Base-by-base conservation (phyloP, 2,329 filamentous ascomycete genomes). In the Myriosclerotinia scirpicola region DNA sequence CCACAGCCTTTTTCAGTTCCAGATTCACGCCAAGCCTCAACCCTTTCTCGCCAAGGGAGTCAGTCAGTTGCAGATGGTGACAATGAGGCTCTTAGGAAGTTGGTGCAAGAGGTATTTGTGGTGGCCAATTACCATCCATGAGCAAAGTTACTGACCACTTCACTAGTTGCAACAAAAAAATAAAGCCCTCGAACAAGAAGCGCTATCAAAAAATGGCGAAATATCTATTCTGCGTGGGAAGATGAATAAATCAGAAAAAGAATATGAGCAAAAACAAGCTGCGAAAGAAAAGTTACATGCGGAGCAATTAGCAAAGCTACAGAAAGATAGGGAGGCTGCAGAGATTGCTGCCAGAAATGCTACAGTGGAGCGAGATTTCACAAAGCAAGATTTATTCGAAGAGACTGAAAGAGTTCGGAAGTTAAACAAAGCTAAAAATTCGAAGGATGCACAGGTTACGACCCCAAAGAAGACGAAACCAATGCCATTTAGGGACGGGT, bases 191-290 rank as follows among this genome's bases (percentile, higher is more conserved):
- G 82, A 85, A 70, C 78, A 83, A 7, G 85, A 87, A 60, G 81
- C 89, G 20, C 82, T 81, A 64, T 83, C 84, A 3, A 90, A 90
- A 71, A 81, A 85, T 22, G 91, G 91, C 60, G 90, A 93, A 75
- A 87, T 87, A 38, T 84, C 89, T 61, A 92, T 93, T 68, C 82
- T 93, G n/a, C 86, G 91, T 44, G 84, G 85, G 68, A 91, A 91
- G 68, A 83, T 87, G 52, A 84, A 88, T 60, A 89, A 86, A 72
- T 80, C 82, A 0, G 80, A 82, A 20, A 84, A 85, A 62, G 84
- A 87, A 56, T 85, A 89, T 73, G 86, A 91, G 60, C 82, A 83
- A 34, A 84, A 88, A 71, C 76, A 93, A 34, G 78, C 82, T 26
- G 81, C 83, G 7, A 79, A 91, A 66, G 87, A 86, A 72, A 87